Evolutionary conservation across 1,139 yeast genomes (phyloP), one percentile per base, ranked within the genome.

Genomic region (Kurtzmaniella natalensis): DNA sequence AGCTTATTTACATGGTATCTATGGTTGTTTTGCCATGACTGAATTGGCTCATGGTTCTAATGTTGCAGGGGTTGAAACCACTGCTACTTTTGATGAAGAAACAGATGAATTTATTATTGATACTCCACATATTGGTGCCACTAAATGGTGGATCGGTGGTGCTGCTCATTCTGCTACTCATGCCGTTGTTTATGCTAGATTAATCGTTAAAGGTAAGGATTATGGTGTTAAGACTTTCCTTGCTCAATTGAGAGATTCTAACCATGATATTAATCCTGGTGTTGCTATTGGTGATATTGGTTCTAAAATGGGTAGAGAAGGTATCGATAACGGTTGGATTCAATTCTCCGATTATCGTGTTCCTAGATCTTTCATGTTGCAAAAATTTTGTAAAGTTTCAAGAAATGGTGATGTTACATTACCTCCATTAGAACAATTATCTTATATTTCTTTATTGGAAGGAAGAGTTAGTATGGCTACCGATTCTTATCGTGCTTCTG

Each of bases 71-170:
- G 52, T 56, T 48, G 61, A 58, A 41, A 57, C 64, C 35, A 58
- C 62, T 32, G 64, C 64, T 37, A 56, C 60, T 24, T 58, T 50
- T 35, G 60, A 57, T 41, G 42, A 41, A 29, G 59, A 51, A 32
- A 47, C 46, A 25, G 62, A 58, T 34, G 57, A 57, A 40, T 58
- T 58, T 30, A 34, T 57, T 45, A 52, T 58, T 43, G 53, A 57
- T 45, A 58, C 64, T 22, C 64, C 64, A 3, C 61, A 57, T 44
- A 48, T 57, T 36, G 62, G 62, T 40, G 64, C 64, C 38, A 56
- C 64, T 43, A 58, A 58, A 40, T 58, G 64, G 64, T 58, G 64
- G 64, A 58, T 58, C 28, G 62, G 64, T 24, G 62, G 62, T 35
- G 62, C 64, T 25, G 62, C 62, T 28, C 64, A 58, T 44, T 54